Conservation (phyloP, 768 basidiomycete genomes). For the Termitomyces bulborhizus region DNA sequence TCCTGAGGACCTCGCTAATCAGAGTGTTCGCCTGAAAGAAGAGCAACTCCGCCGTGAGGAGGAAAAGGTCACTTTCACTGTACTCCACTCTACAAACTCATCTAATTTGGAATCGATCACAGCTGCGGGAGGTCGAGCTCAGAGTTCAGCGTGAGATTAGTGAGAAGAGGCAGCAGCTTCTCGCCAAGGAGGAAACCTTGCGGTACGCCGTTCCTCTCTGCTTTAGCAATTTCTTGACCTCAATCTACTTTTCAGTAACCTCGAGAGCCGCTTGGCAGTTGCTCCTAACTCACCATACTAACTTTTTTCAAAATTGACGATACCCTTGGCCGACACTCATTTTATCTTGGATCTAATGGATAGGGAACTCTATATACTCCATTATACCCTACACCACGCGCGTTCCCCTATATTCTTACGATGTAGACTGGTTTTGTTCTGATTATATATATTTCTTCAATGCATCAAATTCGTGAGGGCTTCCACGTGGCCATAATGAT, state of each 20-base stretch:
- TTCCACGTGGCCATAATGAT: constrained; percentile 7
- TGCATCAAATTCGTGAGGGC: not conserved
- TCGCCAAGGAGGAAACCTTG: constrained; percentile 82
- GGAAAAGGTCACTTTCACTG: constrained; percentile 52
- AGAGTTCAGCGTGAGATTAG: constrained; percentile 84
- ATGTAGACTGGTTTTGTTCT: constrained; percentile 4
- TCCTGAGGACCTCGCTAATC: constrained; percentile 83
- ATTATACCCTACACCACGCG: constrained; percentile 9
- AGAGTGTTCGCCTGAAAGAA: constrained; percentile 84
- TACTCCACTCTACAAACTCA: not conserved
- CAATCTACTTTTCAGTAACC: constrained; percentile 31
- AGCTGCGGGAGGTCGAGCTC: constrained; percentile 83
- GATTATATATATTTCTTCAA: not conserved
- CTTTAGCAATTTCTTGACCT: not conserved
- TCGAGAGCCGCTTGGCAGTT: constrained; percentile 50
- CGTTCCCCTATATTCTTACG: not conserved
- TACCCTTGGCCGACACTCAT: constrained; percentile 5
- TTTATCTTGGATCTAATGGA: constrained; percentile 13
- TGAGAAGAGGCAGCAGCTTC: constrained; percentile 78
- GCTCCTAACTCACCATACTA: constrained; percentile 23
- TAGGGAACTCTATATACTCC: constrained; percentile 9
- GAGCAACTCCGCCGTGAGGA: constrained; percentile 85
- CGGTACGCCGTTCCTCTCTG: constrained; percentile 32
- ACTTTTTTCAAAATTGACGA: not conserved
- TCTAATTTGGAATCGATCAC: constrained; percentile 4